Evolutionary conservation across 371 early-diverging fungal genomes (phyloP).

Genomic region (Saksenaea oblongispora): DNA sequence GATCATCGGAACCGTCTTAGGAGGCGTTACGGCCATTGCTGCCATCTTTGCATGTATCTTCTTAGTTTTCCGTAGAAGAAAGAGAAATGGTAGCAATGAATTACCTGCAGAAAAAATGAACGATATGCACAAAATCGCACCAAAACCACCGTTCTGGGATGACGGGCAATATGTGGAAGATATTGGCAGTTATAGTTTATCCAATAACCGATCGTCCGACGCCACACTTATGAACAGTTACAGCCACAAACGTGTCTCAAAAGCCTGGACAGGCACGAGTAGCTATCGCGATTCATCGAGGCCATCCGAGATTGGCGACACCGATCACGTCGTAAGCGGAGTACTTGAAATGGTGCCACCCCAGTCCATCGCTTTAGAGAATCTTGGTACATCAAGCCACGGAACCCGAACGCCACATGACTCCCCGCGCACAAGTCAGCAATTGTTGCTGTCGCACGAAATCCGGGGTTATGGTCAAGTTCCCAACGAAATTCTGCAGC

Average conservation of each 20-base stretch:
- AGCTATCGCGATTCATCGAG: not conserved
- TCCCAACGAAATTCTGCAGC: slow-evolving; percentile 38
- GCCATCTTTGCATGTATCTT: slow-evolving; percentile 5
- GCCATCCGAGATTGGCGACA: slow-evolving; percentile 35
- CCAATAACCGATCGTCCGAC: not conserved
- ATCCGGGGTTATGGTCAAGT: slow-evolving; percentile 25
- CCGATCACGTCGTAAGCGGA: slow-evolving; percentile 30
- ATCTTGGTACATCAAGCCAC: not conserved
- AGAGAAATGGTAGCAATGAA: not conserved
- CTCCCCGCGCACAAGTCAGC: slow-evolving; percentile 31
- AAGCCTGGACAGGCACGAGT: slow-evolving; percentile 9
- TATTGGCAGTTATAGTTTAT: not conserved
- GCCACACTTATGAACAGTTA: slow-evolving; percentile 1
- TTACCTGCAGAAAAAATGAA: not conserved
- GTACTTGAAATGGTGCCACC: slow-evolving; percentile 16
- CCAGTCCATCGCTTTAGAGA: slow-evolving; percentile 2
- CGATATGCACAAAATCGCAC: slow-evolving; percentile 6
- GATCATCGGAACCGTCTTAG: slow-evolving; percentile 15
- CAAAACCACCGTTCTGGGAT: slow-evolving; percentile 8
- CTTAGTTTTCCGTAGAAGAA: slow-evolving; percentile 10
- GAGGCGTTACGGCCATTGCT: slow-evolving; percentile 20
- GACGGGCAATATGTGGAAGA: slow-evolving; percentile 7
- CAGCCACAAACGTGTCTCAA: slow-evolving; percentile 9
- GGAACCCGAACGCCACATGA: slow-evolving; percentile 15
- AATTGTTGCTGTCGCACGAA: slow-evolving; percentile 12